Evolutionary conservation across 768 basidiomycete genomes (phyloP).

Genomic region (Rhodosporidiobolus odoratus): DNA sequence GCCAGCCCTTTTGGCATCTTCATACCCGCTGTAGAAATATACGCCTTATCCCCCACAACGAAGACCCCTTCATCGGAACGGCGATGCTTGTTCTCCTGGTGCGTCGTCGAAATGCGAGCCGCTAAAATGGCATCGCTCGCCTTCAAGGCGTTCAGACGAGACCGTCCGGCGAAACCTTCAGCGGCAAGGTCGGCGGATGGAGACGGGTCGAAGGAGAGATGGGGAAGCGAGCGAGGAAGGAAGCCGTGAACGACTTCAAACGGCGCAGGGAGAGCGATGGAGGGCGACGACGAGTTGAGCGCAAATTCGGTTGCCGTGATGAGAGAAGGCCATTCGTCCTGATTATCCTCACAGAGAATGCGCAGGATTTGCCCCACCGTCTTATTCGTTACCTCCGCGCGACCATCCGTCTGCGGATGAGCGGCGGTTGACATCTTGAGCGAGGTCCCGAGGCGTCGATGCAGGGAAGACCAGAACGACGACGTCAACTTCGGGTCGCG

Average conservation of each 20-base stretch:
- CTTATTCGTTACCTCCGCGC: conserved; percentile 47
- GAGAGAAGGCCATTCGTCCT: conserved; percentile 44
- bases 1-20: neutral
- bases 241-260: conserved; percentile 1
- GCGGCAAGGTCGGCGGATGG: neutral
- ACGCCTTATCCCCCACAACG: neutral
- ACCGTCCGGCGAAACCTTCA: too few species aligned
- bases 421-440: conserved; percentile 49
- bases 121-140: conserved; percentile 4
- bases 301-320: conserved; percentile 49
- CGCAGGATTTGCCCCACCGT: conserved; percentile 23
- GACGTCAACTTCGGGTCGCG: conserved; percentile 51
- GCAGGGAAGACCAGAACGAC: conserved; percentile 49
- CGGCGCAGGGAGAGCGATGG: neutral
- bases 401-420: conserved; percentile 52
- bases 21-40: neutral
- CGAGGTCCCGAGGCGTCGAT: conserved; percentile 44
- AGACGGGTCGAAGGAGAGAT: neutral
- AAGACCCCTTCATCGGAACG: neutral
- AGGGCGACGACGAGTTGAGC: conserved; percentile 41
- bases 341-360: conserved; percentile 21
- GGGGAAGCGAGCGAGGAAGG: neutral
- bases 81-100: conserved; percentile 9
- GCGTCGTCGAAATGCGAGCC: conserved; percentile 3
- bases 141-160: neutral